phyloP scores from a whole-genome alignment of 2,329 filamentous ascomycete species.

The Gremmenia infestans region DNA sequence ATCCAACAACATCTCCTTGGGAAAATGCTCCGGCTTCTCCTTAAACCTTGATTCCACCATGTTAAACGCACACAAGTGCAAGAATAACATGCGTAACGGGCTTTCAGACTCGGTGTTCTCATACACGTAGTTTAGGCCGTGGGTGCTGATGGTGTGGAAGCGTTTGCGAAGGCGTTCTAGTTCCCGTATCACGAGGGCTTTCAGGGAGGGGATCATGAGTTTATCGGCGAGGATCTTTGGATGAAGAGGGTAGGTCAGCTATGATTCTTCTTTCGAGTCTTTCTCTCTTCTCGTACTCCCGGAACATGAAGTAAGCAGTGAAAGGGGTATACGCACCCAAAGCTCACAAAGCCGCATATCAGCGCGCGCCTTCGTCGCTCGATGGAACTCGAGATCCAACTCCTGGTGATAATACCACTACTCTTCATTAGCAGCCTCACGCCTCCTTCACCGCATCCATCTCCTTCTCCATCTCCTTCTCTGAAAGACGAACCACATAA shows the following conservation, averaged over 20 bases:
- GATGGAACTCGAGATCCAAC: background rate
- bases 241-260: too few species aligned
- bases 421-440: background rate
- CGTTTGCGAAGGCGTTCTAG: background rate
- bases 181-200: slow-evolving; percentile 3
- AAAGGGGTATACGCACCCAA: background rate
- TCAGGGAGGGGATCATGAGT: slow-evolving; percentile 5
- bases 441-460: too few species aligned
- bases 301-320: too few species aligned
- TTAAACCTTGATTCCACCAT: background rate
- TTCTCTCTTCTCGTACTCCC: too few species aligned
- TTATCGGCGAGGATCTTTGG: slow-evolving; percentile 1
- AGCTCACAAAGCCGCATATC: slow-evolving; percentile 3
- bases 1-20: background rate
- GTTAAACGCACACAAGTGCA: background rate
- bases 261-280: too few species aligned
- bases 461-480: too few species aligned
- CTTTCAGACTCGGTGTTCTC: background rate
- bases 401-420: background rate
- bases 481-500: background rate
- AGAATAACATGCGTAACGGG: background rate
- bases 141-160: background rate
- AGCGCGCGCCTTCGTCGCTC: background rate
- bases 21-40: background rate
- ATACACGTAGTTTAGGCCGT: background rate